Percentiles rank a stretch among this genome's conserved stretches.
Evolutionary conservation across 768 basidiomycete genomes (phyloP).

Genomic region (Nidula microcarpa): DNA sequence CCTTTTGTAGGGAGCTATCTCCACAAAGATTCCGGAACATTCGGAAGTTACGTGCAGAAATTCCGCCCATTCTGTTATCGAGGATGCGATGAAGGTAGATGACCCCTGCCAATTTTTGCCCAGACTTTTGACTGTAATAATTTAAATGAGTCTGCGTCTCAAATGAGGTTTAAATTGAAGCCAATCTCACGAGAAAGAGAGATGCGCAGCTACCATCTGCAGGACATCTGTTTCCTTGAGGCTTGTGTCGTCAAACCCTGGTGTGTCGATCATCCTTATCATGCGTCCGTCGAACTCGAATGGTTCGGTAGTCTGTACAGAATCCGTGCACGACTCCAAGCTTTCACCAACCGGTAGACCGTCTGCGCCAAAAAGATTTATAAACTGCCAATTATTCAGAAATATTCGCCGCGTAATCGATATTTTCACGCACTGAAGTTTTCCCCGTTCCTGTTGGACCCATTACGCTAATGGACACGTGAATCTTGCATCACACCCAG

Average conservation of each 20-base stretch:
- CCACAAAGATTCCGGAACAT: slow-evolving; percentile 49
- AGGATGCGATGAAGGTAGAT: slow-evolving; percentile 43
- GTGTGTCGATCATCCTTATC: background rate
- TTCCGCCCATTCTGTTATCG: slow-evolving; percentile 40
- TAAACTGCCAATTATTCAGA: background rate
- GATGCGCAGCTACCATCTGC: background rate
- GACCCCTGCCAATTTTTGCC: background rate
- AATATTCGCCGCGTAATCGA: background rate
- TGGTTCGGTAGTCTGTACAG: background rate
- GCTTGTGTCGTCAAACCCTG: background rate
- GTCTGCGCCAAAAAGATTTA: background rate
- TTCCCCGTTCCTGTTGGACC: background rate
- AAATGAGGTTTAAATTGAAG: no score
- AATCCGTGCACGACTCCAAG: background rate
- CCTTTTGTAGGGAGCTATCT: slow-evolving; percentile 37
- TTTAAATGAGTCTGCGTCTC: background rate
- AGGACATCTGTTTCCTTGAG: background rate
- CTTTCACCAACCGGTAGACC: background rate
- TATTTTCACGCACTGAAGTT: background rate
- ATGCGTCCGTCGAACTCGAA: background rate
- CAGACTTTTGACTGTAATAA: background rate
- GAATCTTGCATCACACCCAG: no score
- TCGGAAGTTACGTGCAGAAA: slow-evolving; percentile 38
- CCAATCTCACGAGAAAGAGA: background rate
- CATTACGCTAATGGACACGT: background rate